Evolutionary conservation across 2,329 filamentous ascomycete species (phyloP).

Genomic region (Pestalotiopsis sp.): DNA sequence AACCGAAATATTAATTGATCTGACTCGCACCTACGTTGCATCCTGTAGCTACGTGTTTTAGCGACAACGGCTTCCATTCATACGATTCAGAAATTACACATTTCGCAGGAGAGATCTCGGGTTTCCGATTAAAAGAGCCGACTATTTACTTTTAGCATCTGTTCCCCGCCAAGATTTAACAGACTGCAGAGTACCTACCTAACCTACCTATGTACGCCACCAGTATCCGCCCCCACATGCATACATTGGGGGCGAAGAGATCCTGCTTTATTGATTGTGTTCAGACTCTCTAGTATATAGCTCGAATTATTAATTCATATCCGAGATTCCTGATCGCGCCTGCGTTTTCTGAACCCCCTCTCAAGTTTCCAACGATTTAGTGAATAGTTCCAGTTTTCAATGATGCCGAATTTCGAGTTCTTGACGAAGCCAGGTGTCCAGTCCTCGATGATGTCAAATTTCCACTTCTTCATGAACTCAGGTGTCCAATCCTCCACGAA

Average conservation of each 20-base stretch:
- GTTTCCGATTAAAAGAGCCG: constrained; percentile 16
- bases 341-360: not conserved
- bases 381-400: not conserved
- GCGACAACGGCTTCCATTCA: not conserved
- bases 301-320: not conserved
- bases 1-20: not conserved
- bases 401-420: not conserved
- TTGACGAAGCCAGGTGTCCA: not conserved
- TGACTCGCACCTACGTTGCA: not conserved
- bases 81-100: not conserved
- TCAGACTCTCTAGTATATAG: too few relatives aligned
- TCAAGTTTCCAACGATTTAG: not conserved
- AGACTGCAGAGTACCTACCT: too few relatives aligned
- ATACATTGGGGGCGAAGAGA: too few relatives aligned
- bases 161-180: not conserved
- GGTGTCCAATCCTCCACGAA: not conserved
- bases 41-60: not conserved
- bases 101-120: constrained; percentile 1
- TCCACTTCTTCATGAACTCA: not conserved
- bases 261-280: too few relatives aligned
- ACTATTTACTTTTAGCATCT: not conserved
- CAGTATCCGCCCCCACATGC: too few relatives aligned
- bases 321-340: not conserved
- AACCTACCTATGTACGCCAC: too few relatives aligned
- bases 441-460: too few relatives aligned